These are phyloP conservation scores for Colletotrichum godetiae DNA, from an alignment of 2,329 filamentous ascomycete species.

Conservation along the genomic window DNA sequence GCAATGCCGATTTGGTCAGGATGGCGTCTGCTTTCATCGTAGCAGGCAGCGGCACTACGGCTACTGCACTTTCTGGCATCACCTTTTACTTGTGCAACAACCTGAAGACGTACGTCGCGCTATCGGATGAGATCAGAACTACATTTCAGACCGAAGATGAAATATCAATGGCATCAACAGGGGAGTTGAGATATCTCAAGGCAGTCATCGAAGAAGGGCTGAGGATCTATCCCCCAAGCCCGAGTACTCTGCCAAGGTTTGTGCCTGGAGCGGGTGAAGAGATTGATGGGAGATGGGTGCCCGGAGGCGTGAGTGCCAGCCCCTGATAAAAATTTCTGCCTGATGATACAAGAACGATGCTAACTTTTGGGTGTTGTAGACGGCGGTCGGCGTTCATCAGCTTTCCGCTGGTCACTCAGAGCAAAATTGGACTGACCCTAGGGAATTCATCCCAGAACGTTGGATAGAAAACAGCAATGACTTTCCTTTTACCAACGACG, in stretches of 20 bases:
- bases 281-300: slow-evolving; percentile 42
- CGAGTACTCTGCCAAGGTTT: slow-evolving; percentile 21
- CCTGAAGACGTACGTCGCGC: slow-evolving; percentile 42
- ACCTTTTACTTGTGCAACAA: slow-evolving; percentile 52
- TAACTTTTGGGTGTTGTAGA: background rate
- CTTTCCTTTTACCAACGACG: background rate
- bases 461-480: slow-evolving; percentile 42
- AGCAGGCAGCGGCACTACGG: slow-evolving; percentile 58
- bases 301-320: slow-evolving; percentile 45
- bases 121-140: slow-evolving; percentile 43
- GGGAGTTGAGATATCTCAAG: slow-evolving; percentile 48
- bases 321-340: too few species aligned
- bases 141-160: slow-evolving; percentile 40
- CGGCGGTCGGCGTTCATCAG: slow-evolving; percentile 24
- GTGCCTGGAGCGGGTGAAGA: slow-evolving; percentile 23
- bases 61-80: slow-evolving; percentile 52
- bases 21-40: slow-evolving; percentile 40
- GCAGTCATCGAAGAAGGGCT: slow-evolving; percentile 51
- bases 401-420: slow-evolving; percentile 14
- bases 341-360: too few species aligned
- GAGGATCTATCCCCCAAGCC: slow-evolving; percentile 41
- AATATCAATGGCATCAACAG: slow-evolving; percentile 42
- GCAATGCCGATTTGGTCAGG: slow-evolving; percentile 17
- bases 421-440: slow-evolving; percentile 45
- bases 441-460: slow-evolving; percentile 51